Percentiles rank a stretch among this genome's conserved stretches.
phyloP scores from a whole-genome alignment of 495 filamentous ascomycete genomes.

The Daldinia caldariorum region DNA sequence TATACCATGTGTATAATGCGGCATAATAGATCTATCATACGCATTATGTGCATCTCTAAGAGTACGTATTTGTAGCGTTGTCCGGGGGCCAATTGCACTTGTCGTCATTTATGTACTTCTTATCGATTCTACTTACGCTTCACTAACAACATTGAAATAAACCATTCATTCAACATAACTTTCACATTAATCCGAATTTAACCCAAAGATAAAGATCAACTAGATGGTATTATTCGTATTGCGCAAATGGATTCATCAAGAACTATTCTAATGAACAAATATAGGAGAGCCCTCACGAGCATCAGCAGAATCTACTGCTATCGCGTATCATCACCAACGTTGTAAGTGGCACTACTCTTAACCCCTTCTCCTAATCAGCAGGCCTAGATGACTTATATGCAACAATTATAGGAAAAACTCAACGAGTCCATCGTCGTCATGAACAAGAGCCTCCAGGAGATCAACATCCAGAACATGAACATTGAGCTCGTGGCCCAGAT shows the following conservation, averaged over 20 bases:
- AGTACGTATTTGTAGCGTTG: background rate
- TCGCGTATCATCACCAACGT: conserved; percentile 98
- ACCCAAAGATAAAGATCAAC: conserved; percentile 14
- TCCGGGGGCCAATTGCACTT: background rate
- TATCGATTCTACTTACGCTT: background rate
- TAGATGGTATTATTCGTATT: conserved; percentile 37
- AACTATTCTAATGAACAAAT: conserved; percentile 19
- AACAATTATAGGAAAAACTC: conserved; percentile 81
- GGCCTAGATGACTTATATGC: conserved; percentile 7
- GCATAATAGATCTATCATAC: too few relatives aligned
- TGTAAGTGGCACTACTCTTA: conserved; percentile 62
- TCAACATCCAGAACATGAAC: conserved; percentile 98
- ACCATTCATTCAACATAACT: background rate
- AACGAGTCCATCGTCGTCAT: conserved; percentile 92
- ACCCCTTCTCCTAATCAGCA: conserved; percentile 26
- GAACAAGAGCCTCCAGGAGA: conserved; percentile 95
- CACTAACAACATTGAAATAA: background rate
- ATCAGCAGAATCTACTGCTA: conserved; percentile 92
- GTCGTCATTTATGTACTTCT: background rate
- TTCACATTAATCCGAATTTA: background rate
- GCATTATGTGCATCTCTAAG: too few relatives aligned
- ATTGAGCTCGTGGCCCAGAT: conserved; percentile 97
- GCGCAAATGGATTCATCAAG: background rate
- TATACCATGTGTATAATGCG: too few relatives aligned
- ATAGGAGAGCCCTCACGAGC: conserved; percentile 96